Conservation (phyloP, 2,329 filamentous ascomycete species). For the Triangularia verruculosa region DNA sequence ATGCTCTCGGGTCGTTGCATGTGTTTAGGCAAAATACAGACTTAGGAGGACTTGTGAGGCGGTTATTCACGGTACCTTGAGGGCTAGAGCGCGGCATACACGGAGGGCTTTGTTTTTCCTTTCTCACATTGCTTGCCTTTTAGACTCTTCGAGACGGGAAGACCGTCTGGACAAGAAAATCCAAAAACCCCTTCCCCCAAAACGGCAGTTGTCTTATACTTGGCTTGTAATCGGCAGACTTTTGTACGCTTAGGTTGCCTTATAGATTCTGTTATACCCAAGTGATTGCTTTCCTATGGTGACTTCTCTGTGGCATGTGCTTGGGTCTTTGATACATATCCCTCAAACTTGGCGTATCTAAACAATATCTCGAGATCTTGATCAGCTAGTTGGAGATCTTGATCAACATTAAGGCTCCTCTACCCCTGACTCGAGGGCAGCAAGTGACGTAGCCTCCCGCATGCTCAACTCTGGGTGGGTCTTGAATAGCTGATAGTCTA, state of each 20-base stretch:
- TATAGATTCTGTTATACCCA: constrained; percentile 2
- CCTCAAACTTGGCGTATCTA: not conserved
- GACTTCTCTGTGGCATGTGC: too few species aligned
- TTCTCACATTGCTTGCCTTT: constrained; percentile 46
- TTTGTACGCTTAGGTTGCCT: constrained; percentile 31
- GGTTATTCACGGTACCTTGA: constrained; percentile 38
- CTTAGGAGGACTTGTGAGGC: constrained; percentile 26
- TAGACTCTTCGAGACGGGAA: constrained; percentile 50
- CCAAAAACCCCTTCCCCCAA: constrained; percentile 38
- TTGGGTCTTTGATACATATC: too few species aligned
- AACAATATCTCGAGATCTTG: not conserved
- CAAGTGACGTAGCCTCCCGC: not conserved
- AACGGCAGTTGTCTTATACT: constrained; percentile 6
- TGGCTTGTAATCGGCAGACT: not conserved
- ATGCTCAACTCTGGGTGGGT: not conserved
- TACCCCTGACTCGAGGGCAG: not conserved
- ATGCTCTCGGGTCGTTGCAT: constrained; percentile 45
- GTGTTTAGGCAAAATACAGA: constrained; percentile 48
- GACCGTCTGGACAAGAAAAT: constrained; percentile 54
- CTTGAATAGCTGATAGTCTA: not conserved
- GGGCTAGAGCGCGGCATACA: constrained; percentile 43
- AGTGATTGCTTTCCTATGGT: not conserved
- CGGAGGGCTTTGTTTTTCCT: constrained; percentile 38
- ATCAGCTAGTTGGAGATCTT: not conserved
- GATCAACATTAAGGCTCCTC: not conserved